A percentile compares a stretch with the other conserved stretches of the same genome.
Evolutionary conservation across 805 yeast genomes (phyloP).

Genomic region (Vanderwaltozyma polyspora): DNA sequence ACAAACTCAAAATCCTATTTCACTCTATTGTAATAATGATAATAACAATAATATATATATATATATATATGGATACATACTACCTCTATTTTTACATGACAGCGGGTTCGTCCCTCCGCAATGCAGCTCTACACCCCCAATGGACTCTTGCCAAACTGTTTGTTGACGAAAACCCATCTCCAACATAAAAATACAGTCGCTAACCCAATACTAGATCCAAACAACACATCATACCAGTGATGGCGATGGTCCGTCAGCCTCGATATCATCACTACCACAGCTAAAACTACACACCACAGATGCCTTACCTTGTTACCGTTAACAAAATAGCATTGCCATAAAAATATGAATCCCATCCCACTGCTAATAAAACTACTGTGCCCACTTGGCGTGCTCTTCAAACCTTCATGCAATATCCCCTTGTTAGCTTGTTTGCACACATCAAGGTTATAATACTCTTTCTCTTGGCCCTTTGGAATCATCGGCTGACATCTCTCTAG

Average conservation of each 20-base stretch:
- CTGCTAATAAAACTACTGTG: constrained; percentile 20
- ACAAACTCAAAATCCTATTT: too few species aligned
- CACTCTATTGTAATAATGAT: too few species aligned
- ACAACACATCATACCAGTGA: constrained; percentile 23
- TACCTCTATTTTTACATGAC: too few species aligned
- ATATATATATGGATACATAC: too few species aligned
- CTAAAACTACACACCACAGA: constrained; percentile 20
- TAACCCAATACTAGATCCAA: constrained; percentile 16
- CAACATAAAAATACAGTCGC: constrained; percentile 7
- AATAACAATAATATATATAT: too few species aligned
- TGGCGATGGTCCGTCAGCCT: constrained; percentile 24
- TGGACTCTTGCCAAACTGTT: too few species aligned
- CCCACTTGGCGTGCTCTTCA: constrained; percentile 25
- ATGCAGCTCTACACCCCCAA: too few species aligned
- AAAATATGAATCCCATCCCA: constrained; percentile 15
- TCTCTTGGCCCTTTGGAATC: constrained; percentile 2
- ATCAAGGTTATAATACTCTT: constrained; percentile 6
- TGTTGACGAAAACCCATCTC: too few species aligned
- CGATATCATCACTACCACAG: constrained; percentile 18
- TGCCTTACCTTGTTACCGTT: constrained; percentile 10
- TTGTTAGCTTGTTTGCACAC: constrained; percentile 14
- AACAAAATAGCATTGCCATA: constrained; percentile 17
- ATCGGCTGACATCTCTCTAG: constrained; percentile 19
- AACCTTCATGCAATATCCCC: constrained; percentile 18
- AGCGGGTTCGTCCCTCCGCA: too few species aligned